Conservation (phyloP, 306 rosid genomes). For the Vigna mungo region DNA sequence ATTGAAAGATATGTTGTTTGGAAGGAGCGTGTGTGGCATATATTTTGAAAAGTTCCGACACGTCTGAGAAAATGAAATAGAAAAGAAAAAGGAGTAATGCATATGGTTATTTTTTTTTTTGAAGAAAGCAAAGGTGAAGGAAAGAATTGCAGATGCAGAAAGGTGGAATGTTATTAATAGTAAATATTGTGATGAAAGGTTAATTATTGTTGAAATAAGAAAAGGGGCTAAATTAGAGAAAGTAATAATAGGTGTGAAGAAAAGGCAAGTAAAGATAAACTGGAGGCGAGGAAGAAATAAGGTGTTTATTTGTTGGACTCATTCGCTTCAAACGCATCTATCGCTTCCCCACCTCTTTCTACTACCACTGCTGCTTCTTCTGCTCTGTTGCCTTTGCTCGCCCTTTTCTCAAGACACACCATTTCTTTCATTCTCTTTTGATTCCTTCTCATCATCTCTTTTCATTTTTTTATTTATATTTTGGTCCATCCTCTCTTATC, state of each 20-base stretch:
- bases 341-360: slow-evolving; percentile 49
- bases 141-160: slow-evolving; percentile 62
- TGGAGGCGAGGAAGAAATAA: slow-evolving; percentile 40
- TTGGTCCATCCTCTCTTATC: slow-evolving; percentile 56
- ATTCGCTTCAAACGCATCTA: slow-evolving; percentile 82
- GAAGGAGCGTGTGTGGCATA: too few relatives aligned
- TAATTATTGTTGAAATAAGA: neutral
- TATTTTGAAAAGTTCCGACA: too few relatives aligned
- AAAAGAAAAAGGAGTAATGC: too few relatives aligned
- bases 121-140: slow-evolving; percentile 50
- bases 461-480: neutral
- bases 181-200: neutral
- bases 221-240: slow-evolving; percentile 1
- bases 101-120: neutral
- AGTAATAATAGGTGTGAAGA: slow-evolving; percentile 49
- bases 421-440: slow-evolving; percentile 13
- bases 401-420: slow-evolving; percentile 41
- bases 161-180: slow-evolving; percentile 23
- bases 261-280: slow-evolving; percentile 59
- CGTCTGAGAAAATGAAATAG: too few relatives aligned
- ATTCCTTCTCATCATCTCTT: slow-evolving; percentile 43
- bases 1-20: too few relatives aligned
- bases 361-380: neutral
- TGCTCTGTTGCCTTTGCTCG: neutral
- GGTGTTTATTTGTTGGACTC: slow-evolving; percentile 72